A percentile compares a stretch with the other conserved stretches of the same genome.
Evolutionary conservation across 768 basidiomycete species (phyloP).

Genomic region (Leucosporidium creatinivorum): DNA sequence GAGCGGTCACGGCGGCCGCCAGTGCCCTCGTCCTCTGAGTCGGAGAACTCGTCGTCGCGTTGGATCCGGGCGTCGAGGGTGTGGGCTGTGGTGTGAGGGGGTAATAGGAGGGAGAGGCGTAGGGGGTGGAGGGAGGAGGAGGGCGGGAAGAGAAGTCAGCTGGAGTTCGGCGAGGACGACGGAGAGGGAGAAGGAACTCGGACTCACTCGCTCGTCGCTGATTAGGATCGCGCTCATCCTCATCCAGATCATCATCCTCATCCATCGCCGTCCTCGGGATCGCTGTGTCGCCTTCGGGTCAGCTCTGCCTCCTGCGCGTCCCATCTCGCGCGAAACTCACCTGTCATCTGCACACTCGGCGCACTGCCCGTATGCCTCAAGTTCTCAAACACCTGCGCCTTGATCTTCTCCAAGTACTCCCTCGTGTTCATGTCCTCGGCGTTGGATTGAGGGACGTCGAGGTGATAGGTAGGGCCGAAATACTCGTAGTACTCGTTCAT

Average conservation of each 20-base stretch:
- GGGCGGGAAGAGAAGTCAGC: neutral
- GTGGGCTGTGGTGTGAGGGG: slow-evolving; percentile 44
- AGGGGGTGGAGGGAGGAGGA: neutral
- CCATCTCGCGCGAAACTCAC: neutral
- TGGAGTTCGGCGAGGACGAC: neutral
- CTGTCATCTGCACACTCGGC: slow-evolving; percentile 76
- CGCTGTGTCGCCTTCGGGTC: slow-evolving; percentile 48
- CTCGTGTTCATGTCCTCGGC: slow-evolving; percentile 90
- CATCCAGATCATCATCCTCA: slow-evolving; percentile 81
- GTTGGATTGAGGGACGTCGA: slow-evolving; percentile 90
- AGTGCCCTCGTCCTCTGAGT: slow-evolving; percentile 96
- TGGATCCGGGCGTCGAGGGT: slow-evolving; percentile 74
- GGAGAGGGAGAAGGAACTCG: neutral
- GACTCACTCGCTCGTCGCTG: slow-evolving; percentile 59
- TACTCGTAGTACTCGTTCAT: slow-evolving; percentile 99
- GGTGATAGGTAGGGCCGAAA: slow-evolving; percentile 92
- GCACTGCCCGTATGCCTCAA: slow-evolving; percentile 76
- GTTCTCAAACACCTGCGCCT: slow-evolving; percentile 84
- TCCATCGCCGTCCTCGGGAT: slow-evolving; percentile 70
- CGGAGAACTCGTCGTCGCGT: slow-evolving; percentile 80
- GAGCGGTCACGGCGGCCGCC: slow-evolving; percentile 39
- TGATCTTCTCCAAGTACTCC: slow-evolving; percentile 87
- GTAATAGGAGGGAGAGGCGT: neutral
- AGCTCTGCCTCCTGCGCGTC: neutral
- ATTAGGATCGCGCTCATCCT: slow-evolving; percentile 71